phyloP scores from a whole-genome alignment of 352 stramenopile species.

The Globisporangium nunn region DNA sequence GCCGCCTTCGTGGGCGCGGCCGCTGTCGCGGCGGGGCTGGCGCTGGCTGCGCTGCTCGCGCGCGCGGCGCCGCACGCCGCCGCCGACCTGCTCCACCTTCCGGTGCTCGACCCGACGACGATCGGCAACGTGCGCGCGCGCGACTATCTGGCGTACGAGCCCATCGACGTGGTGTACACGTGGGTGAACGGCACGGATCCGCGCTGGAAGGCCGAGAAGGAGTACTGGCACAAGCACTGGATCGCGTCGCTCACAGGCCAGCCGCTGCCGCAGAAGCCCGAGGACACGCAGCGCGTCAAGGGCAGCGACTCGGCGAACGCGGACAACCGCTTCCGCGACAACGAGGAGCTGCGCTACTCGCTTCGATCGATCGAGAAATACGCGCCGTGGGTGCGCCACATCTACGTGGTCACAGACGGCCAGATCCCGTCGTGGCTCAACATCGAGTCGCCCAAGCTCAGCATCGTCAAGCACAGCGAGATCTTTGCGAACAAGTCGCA shows the following conservation, averaged over 20 bases:
- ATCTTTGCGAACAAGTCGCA: conserved; percentile 89
- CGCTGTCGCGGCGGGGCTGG: conserved; percentile 2
- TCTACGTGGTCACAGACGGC: conserved; percentile 93
- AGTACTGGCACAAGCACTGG: conserved; percentile 87
- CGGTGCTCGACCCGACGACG: conserved; percentile 25
- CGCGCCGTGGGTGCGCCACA: conserved; percentile 91
- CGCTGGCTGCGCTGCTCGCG: conserved; percentile 8
- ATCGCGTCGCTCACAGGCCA: conserved; percentile 79
- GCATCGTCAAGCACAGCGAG: conserved; percentile 84
- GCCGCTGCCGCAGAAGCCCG: conserved; percentile 48
- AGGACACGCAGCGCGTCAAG: conserved; percentile 37
- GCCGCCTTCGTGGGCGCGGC: not conserved
- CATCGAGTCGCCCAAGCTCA: conserved; percentile 67
- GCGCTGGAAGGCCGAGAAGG: conserved; percentile 86
- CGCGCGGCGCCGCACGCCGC: conserved; percentile 1
- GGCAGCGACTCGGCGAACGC: conserved; percentile 68
- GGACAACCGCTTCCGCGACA: conserved; percentile 92
- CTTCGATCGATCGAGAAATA: conserved; percentile 92
- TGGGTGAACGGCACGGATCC: conserved; percentile 95
- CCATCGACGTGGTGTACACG: conserved; percentile 95
- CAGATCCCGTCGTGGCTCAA: conserved; percentile 93
- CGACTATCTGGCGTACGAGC: conserved; percentile 62
- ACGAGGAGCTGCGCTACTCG: conserved; percentile 91
- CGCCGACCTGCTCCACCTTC: conserved; percentile 7
- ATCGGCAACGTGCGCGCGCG: conserved; percentile 54